These are phyloP conservation scores for Dactylellina leptospora DNA, from an alignment of 2,329 filamentous ascomycete species.

Conservation along the genomic window DNA sequence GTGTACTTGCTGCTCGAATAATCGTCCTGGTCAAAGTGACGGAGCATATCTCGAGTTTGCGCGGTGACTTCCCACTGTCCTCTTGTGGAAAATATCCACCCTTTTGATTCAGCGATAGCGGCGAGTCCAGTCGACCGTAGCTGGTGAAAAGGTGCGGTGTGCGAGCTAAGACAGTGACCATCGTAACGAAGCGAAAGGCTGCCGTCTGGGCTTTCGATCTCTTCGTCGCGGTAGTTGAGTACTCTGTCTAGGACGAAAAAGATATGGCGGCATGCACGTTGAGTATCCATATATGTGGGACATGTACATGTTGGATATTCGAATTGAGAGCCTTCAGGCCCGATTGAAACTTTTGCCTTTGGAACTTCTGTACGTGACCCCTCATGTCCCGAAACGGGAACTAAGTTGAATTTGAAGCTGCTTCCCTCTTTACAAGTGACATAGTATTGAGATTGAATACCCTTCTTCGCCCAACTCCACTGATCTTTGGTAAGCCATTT, in stretches of 20 bases:
- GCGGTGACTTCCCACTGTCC: slow-evolving; percentile 25
- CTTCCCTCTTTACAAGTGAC: slow-evolving; percentile 42
- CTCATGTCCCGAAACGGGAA: slow-evolving; percentile 1
- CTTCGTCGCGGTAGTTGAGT: slow-evolving; percentile 19
- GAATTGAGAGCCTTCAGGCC: slow-evolving; percentile 31
- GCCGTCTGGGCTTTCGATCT: slow-evolving; percentile 1
- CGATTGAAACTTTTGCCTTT: slow-evolving; percentile 25
- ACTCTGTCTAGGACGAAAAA: slow-evolving; percentile 41
- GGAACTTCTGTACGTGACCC: background rate
- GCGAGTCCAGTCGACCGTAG: slow-evolving; percentile 24
- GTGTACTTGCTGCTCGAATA: slow-evolving; percentile 27
- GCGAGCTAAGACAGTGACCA: slow-evolving; percentile 27
- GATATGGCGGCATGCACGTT: slow-evolving; percentile 38
- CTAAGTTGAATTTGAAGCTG: slow-evolving; percentile 35
- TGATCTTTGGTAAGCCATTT: slow-evolving; percentile 30
- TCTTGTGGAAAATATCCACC: slow-evolving; percentile 25
- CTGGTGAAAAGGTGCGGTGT: slow-evolving; percentile 20
- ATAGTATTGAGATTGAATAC: slow-evolving; percentile 27
- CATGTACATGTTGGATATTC: slow-evolving; percentile 37
- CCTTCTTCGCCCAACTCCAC: slow-evolving; percentile 31
- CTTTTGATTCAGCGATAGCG: slow-evolving; percentile 11
- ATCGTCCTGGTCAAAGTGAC: slow-evolving; percentile 28
- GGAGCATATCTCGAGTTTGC: slow-evolving; percentile 38
- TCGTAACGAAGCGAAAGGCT: slow-evolving; percentile 30
- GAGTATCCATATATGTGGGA: background rate